Evolutionary conservation across 768 basidiomycete species (phyloP), one percentile per base, ranked within the genome.

Genomic region (Auricularia sp.): DNA sequence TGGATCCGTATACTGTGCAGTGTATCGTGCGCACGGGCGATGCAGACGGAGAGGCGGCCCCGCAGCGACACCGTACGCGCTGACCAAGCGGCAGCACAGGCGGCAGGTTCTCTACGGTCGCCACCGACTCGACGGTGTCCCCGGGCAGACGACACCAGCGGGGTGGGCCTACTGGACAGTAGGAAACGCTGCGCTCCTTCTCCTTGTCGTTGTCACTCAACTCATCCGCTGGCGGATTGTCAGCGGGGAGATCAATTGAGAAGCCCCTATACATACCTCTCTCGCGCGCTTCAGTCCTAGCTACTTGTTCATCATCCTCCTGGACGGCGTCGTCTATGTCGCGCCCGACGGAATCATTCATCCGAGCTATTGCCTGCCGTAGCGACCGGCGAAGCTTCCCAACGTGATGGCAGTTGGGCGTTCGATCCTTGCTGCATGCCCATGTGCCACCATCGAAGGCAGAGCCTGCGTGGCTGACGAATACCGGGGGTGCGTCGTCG

Each of bases 61-160:
- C 37, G 37, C 42, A 71, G 21, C 69, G 18, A 42, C 61, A 24
- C 65, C 68, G 37, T 61, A 65, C 11, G 36, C 5, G 4, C 63
- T 47, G 34, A 61, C 65, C 1, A 37, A 65, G 10, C 65, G 21
- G 29, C 16, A 59, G 34, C 13, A 21, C 14, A 6, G 21, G 7
- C 3, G 56, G 56, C 5, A 59, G 6, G 21, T 10, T 10, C 8
- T 29, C 18, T 11, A 8, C 8, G 8, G 8, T 10, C 8, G 13
- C 13, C 16, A 21, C n/a, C 54, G 54, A 13, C 8, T 10, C 13
- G 8, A 21, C 10, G 13, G 54, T 10, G 54, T 59, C 56, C 7
- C 16, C 3, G 4, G 14, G 7, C 14, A 59, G 24, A 7, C 56
- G 56, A 24, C 56, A 59, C 56, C 56, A 59, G 7, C 3, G 6